Conservation (phyloP, 345 rosid genomes). For the Pistacia vera region DNA sequence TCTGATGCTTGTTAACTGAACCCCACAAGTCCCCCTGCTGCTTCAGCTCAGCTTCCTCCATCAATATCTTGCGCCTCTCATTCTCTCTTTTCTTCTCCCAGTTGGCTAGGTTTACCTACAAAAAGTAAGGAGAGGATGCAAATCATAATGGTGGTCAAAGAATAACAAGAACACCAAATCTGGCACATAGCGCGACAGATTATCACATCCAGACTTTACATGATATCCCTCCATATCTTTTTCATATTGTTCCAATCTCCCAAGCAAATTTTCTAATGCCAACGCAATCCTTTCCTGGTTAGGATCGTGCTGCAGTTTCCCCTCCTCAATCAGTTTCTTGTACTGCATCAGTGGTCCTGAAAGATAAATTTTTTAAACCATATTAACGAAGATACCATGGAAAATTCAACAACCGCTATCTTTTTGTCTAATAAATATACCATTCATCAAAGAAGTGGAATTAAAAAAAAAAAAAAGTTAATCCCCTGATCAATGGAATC, state of each 20-base stretch:
- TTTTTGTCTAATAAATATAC: background rate
- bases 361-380: background rate
- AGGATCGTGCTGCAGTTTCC: slow-evolving; percentile 76
- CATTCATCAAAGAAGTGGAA: background rate
- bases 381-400: background rate
- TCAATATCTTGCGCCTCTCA: slow-evolving; percentile 64
- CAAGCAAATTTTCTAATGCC: slow-evolving; percentile 65
- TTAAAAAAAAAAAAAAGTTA: too few species aligned
- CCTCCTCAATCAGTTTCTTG: slow-evolving; percentile 62
- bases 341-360: slow-evolving; percentile 59
- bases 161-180: slow-evolving; percentile 7
- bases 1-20: slow-evolving; percentile 53
- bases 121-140: slow-evolving; percentile 13
- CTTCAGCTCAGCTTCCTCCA: slow-evolving; percentile 76
- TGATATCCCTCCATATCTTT: slow-evolving; percentile 84
- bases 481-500: background rate
- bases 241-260: slow-evolving; percentile 79
- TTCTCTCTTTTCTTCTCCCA: slow-evolving; percentile 87
- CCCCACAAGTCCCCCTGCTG: slow-evolving; percentile 60
- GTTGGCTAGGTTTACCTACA: slow-evolving; percentile 59
- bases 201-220: slow-evolving; percentile 35
- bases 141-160: background rate
- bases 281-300: slow-evolving; percentile 74
- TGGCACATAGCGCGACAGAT: background rate
- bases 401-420: background rate